Base-by-base conservation (phyloP, 2,329 filamentous ascomycete genomes). In the Colletotrichum sp. region DNA sequence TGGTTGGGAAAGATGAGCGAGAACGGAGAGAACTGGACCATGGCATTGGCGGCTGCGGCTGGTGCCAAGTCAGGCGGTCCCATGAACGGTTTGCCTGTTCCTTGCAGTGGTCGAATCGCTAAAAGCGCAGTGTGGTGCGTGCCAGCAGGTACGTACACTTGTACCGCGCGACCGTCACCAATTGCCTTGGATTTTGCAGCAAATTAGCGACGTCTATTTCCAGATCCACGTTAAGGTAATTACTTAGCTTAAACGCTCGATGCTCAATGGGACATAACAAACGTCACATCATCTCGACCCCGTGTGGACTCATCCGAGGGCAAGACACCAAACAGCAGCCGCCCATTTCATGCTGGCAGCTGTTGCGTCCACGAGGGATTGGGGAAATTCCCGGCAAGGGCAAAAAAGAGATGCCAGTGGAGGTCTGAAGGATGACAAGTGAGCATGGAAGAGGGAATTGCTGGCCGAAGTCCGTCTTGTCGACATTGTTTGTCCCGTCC, bases 281-380 rank as follows among this genome's bases (percentile, higher is more conserved):
- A 69, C 64, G 74, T 76, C 64, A 68, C 70, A 69, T 76, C 70
- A 73, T 69, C 74, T 73, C 44, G 24, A 66, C 32, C 57, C 26
- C 24, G 26, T 55, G 55, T 62, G 36, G 12, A 68, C 68, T 75
- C 60, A 71, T 52, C 44, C 70, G 28, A 9, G 21, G 55, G 55
- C 49, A 24, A 73, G 39, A 64, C 60, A 44, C 44, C 59, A 44
- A 24, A 26, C 39, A 30, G 28, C 21, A 24, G 24, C 24, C 24
- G 34, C 30, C 28, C 28, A n/a, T 55, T 30, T 30, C 34, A 36
- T 65, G 34, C 34, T 49, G 39, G 39, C 39, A 49, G 39, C 39
- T 52, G 44, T 10, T 24, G 15, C 1, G 34, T 59, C 34, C 57
- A 60, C 10, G 55, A 39, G 24, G 70, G 64, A 52, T 36, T 21